Evolutionary conservation across 164 flowering plant genomes (phyloP).

Genomic region (Dillenia suffruticosa): DNA sequence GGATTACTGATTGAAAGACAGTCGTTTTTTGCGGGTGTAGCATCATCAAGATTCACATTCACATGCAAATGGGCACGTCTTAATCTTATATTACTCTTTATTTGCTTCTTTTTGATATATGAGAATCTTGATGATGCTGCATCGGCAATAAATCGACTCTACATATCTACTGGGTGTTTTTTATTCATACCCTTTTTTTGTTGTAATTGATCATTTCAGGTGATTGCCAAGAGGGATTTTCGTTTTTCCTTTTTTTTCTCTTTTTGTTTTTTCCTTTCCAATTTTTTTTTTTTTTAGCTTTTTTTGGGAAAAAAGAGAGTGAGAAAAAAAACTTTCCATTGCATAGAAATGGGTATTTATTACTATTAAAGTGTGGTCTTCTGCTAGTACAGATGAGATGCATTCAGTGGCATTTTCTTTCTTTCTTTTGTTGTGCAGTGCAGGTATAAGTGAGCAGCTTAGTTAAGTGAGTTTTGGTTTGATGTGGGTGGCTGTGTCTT

Average conservation of each 20-base stretch:
- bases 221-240: neutral
- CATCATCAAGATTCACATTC: constrained; percentile 57
- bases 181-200: neutral
- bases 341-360: too few relatives aligned
- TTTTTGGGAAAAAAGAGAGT: neutral
- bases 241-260: neutral
- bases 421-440: too few relatives aligned
- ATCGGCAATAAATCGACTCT: constrained; percentile 50
- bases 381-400: too few relatives aligned
- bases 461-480: too few relatives aligned
- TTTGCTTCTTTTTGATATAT: constrained; percentile 6
- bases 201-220: too few relatives aligned
- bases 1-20: constrained; percentile 7
- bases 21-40: constrained; percentile 41
- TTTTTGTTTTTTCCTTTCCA: neutral
- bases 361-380: too few relatives aligned
- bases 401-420: too few relatives aligned
- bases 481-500: too few relatives aligned
- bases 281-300: neutral
- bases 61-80: constrained; percentile 1
- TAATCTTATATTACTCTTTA: constrained; percentile 1
- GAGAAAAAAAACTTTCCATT: too few relatives aligned
- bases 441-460: too few relatives aligned
- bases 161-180: neutral
- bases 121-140: constrained; percentile 91